These are phyloP conservation scores for Podosphaera leucotricha DNA, from an alignment of 2,329 filamentous ascomycete genomes.

Conservation along the genomic window DNA sequence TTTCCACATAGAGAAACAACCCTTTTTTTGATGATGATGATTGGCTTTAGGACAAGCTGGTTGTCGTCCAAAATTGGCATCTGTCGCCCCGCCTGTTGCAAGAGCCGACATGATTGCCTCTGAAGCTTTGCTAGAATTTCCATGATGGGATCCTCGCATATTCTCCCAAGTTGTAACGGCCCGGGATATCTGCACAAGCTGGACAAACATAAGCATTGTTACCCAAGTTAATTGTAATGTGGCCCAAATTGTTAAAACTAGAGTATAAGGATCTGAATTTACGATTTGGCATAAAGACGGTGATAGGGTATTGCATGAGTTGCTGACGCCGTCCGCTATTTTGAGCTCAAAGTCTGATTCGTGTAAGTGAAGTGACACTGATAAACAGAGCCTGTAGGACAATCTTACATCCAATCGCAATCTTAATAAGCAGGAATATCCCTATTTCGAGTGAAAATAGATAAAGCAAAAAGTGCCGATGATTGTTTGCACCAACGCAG, in stretches of 20 bases:
- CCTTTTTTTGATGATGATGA: conserved; percentile 33
- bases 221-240: conserved; percentile 81
- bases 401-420: conserved; percentile 47
- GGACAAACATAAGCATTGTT: conserved; percentile 86
- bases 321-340: conserved; percentile 21
- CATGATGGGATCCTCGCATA: conserved; percentile 58
- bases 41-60: conserved; percentile 23
- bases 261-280: conserved; percentile 62
- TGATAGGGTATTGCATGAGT: conserved; percentile 53
- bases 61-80: conserved; percentile 43
- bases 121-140: conserved; percentile 24
- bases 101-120: conserved; percentile 49
- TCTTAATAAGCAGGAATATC: conserved; percentile 45
- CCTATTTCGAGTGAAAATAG: conserved; percentile 55
- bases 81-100: conserved; percentile 40
- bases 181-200: conserved; percentile 74
- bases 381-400: neutral
- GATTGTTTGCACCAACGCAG: conserved; percentile 86
- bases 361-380: conserved; percentile 10
- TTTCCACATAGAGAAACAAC: conserved; percentile 58
- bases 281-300: conserved; percentile 50
- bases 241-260: conserved; percentile 59
- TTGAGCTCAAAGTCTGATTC: conserved; percentile 37
- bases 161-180: conserved; percentile 94
- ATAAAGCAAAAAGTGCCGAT: conserved; percentile 87